Conservation (phyloP, 768 basidiomycete genomes). For the Crassisporium funariophilum region DNA sequence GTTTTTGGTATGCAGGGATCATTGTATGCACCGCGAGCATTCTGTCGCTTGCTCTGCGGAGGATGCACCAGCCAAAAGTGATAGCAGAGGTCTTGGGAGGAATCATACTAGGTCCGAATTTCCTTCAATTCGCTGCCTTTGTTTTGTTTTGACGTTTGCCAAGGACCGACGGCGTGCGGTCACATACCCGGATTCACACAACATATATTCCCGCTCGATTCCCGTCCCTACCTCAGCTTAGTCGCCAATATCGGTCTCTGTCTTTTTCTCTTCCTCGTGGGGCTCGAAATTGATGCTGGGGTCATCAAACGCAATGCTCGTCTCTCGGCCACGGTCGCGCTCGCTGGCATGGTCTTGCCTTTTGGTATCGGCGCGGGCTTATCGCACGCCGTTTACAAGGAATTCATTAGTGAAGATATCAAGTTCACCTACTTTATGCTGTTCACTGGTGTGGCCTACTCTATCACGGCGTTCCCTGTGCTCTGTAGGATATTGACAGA, state of each 20-base stretch:
- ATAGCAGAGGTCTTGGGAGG: conserved; percentile 87
- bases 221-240: conserved; percentile 78
- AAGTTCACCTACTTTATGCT: conserved; percentile 92
- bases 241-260: conserved; percentile 88
- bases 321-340: conserved; percentile 66
- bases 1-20: conserved; percentile 50
- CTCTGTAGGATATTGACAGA: conserved; percentile 88
- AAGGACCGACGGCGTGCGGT: conserved; percentile 60
- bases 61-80: conserved; percentile 82
- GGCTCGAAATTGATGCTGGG: conserved; percentile 82
- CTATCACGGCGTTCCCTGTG: conserved; percentile 86
- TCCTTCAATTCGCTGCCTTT: neutral
- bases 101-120: conserved; percentile 69
- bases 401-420: conserved; percentile 68
- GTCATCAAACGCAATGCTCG: conserved; percentile 80
- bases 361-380: conserved; percentile 81
- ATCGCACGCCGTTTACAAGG: conserved; percentile 64
- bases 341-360: conserved; percentile 85
- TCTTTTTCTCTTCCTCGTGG: conserved; percentile 90
- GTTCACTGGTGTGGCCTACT: conserved; percentile 90
- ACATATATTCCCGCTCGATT: conserved; percentile 77
- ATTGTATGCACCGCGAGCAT: conserved; percentile 82
- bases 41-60: conserved; percentile 64
- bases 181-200: conserved; percentile 88
- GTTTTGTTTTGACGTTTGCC: neutral